These are phyloP conservation scores for Wickerhamiella siamensis DNA, from an alignment of 805 yeast genomes.

Conservation along the genomic window DNA sequence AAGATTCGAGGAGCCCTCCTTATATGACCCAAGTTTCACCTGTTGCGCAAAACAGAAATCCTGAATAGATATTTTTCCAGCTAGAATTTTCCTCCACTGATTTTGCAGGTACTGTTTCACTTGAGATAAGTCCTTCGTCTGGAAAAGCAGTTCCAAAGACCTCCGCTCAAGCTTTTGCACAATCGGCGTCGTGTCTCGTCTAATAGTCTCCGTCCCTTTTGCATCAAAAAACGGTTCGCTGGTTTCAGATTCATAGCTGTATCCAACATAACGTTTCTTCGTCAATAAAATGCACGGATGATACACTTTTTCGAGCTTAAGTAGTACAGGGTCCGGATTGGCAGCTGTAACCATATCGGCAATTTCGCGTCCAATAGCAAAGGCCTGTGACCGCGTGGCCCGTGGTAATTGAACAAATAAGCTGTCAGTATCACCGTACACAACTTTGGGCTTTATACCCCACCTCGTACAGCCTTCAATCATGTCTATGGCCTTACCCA, in stretches of 20 bases:
- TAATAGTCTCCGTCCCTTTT: constrained; percentile 87
- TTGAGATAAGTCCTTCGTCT: constrained; percentile 50
- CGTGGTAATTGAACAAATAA: constrained; percentile 86
- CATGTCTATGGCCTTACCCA: constrained; percentile 50
- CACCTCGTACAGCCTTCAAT: constrained; percentile 48
- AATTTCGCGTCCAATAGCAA: constrained; percentile 55
- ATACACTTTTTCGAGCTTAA: constrained; percentile 88
- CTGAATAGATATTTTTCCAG: constrained; percentile 50
- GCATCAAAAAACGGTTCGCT: constrained; percentile 67
- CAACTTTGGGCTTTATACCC: constrained; percentile 70
- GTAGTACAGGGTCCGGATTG: constrained; percentile 67
- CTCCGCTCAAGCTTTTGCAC: constrained; percentile 71
- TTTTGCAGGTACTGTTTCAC: constrained; percentile 51
- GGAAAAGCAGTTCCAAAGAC: constrained; percentile 53
- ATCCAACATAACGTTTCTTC: constrained; percentile 87
- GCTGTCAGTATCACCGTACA: constrained; percentile 95
- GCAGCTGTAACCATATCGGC: constrained; percentile 45
- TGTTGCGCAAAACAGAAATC: constrained; percentile 90
- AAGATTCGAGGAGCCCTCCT: constrained; percentile 38
- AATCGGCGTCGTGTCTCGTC: constrained; percentile 91
- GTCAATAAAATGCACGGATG: constrained; percentile 71
- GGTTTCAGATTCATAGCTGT: constrained; percentile 51
- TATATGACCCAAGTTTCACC: constrained; percentile 73
- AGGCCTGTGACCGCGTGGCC: constrained; percentile 60
- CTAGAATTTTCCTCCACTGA: constrained; percentile 53